Conservation (phyloP, 169 alveolate species). For the Cyclospora cayetanensis region DNA sequence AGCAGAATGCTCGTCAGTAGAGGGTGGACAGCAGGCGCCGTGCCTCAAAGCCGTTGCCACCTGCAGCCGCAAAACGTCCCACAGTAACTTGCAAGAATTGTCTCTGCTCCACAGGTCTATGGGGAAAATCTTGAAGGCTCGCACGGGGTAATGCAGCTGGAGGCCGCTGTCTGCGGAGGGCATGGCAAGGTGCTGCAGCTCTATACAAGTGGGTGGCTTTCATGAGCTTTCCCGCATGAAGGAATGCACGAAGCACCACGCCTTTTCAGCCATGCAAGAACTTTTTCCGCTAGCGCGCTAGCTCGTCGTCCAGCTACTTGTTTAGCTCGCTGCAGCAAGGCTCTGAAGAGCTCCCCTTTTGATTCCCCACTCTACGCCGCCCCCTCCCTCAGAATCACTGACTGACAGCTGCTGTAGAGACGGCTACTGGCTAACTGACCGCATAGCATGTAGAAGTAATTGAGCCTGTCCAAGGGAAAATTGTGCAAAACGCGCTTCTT, state of each 20-base stretch:
- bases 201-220: no score
- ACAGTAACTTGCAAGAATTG: background rate
- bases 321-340: background rate
- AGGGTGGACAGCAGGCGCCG: conserved; percentile 71
- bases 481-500: conserved; percentile 42
- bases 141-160: background rate
- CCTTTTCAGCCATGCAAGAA: background rate
- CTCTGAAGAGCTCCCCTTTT: background rate
- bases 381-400: background rate
- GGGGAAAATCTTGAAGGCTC: background rate
- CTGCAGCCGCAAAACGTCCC: background rate
- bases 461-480: conserved; percentile 72
- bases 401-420: background rate
- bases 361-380: background rate
- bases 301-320: background rate
- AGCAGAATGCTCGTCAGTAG: background rate
- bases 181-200: no score
- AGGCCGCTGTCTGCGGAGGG: no score
- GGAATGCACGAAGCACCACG: background rate
- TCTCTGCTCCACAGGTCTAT: background rate
- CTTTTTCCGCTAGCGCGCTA: background rate
- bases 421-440: conserved; percentile 4
- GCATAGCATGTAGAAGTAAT: conserved; percentile 73
- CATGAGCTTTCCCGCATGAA: no score
- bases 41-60: conserved; percentile 75